Evolutionary conservation across 2,329 filamentous ascomycete genomes (phyloP), one percentile per base, ranked within the genome.

Genomic region (Eutypella sp.): DNA sequence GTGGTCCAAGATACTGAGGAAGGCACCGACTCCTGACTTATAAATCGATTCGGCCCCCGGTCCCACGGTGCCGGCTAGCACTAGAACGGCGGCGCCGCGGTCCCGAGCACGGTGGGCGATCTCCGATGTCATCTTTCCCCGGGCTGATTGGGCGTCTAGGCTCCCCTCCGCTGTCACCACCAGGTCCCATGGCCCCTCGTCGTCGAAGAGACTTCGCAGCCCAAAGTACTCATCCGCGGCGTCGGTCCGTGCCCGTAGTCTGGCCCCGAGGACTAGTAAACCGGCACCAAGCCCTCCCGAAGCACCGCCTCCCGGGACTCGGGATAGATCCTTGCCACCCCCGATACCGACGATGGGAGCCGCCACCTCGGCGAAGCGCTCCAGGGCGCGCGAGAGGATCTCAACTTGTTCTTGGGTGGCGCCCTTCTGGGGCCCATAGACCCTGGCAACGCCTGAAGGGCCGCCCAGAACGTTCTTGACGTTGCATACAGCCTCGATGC

Each of bases 141-240:
- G 61, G 0, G 73, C 69, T 0, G 73, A 76, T 50, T 78, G 75
- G 39, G 68, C 66, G 50, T 78, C 75, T 15, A 78, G 67, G 9
- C 72, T 71, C 1, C 75, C 74, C 53, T 79, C 75, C 2, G 73
- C 75, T 1, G 74, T 78, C 50, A 78, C 64, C 1, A 77, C 71
- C 7, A 78, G 64, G 47, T 78, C 70, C 50, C 71, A 75, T 23
- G 9, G 40, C 38, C 68, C 56, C 13, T 69, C 64, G 44, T 68
- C 57, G 13, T 69, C 64, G 44, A 78, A 71, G 3, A 76, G 61
- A 2, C 61, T 60, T 34, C 72, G 66, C 23, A 78, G 59, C 42
- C 70, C 66, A 40, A 78, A 71, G 52, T 76, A 77, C 47, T 74
- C 70, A 55, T 69, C 72, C 52, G 77, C 69, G 22, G 73, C 68